Evolutionary conservation across 768 basidiomycete genomes (phyloP).

Genomic region (Macrolepiota fuliginosa): DNA sequence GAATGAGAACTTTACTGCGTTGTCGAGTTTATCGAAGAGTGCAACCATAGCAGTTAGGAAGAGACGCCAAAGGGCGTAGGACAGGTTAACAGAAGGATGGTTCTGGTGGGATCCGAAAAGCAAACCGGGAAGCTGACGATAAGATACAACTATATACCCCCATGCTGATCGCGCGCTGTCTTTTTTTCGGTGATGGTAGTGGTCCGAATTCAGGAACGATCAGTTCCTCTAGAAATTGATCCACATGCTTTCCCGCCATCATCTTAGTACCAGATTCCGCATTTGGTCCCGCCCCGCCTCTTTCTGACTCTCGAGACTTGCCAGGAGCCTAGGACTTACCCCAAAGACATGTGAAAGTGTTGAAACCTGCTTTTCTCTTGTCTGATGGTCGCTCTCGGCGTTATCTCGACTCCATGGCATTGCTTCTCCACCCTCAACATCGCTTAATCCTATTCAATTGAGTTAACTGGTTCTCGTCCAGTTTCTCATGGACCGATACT

Average conservation of each 20-base stretch:
- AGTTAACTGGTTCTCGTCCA: neutral
- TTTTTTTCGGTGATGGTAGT: neutral
- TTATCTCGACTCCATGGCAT: no score
- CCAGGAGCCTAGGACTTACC: neutral
- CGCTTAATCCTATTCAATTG: neutral
- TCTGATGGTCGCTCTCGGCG: no score
- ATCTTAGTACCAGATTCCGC: neutral
- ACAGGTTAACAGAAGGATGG: neutral
- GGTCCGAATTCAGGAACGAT: neutral
- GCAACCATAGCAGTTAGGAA: conserved; percentile 17
- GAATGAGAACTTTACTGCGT: conserved; percentile 23
- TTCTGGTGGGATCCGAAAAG: neutral
- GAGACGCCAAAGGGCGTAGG: neutral
- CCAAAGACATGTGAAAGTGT: neutral
- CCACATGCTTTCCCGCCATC: neutral
- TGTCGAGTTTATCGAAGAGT: conserved; percentile 23
- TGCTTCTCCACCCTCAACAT: neutral
- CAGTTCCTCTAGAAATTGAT: neutral
- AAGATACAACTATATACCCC: neutral
- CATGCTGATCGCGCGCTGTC: neutral
- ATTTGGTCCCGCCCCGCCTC: neutral
- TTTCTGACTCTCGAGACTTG: neutral
- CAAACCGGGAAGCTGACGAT: neutral
- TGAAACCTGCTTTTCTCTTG: no score
- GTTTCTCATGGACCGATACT: neutral